Evolutionary conservation across 305 asterid species (phyloP).

Genomic region (Coffea humblotiana): DNA sequence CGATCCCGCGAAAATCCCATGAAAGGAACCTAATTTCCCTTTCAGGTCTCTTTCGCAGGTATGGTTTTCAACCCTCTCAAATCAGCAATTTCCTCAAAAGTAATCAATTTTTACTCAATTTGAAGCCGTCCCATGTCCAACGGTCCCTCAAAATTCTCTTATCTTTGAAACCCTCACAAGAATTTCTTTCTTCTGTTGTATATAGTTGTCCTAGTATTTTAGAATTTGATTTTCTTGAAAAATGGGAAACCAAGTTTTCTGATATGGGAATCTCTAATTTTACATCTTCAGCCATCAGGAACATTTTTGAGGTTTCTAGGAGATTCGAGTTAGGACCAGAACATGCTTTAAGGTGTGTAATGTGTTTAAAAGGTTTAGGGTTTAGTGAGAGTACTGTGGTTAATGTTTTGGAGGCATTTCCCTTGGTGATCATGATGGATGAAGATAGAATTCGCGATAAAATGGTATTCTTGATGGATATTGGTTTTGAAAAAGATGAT

Average conservation of each 20-base stretch:
- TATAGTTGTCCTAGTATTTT: slow-evolving; percentile 57
- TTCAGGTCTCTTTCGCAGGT: slow-evolving; percentile 52
- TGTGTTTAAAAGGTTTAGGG: slow-evolving; percentile 53
- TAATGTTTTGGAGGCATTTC: slow-evolving; percentile 63
- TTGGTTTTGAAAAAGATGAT: slow-evolving; percentile 47
- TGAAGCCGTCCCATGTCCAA: slow-evolving; percentile 40
- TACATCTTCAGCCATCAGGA: slow-evolving; percentile 36
- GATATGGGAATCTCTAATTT: slow-evolving; percentile 33
- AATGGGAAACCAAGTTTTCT: slow-evolving; percentile 46
- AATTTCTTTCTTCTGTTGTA: slow-evolving; percentile 55
- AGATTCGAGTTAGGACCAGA: slow-evolving; percentile 50
- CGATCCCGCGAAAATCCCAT: slow-evolving; percentile 8
- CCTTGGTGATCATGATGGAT: slow-evolving; percentile 41
- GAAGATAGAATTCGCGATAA: slow-evolving; percentile 37
- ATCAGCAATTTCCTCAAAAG: slow-evolving; percentile 44
- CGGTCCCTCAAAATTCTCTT: slow-evolving; percentile 48
- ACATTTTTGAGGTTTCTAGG: slow-evolving; percentile 45
- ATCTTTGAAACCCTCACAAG: slow-evolving; percentile 47
- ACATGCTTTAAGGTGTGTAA: slow-evolving; percentile 36
- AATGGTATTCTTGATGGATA: slow-evolving; percentile 49
- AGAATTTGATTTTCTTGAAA: slow-evolving; percentile 47
- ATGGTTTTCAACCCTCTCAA: slow-evolving; percentile 52
- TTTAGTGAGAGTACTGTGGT: slow-evolving; percentile 44
- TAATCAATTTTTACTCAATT: slow-evolving; percentile 45
- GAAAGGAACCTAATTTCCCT: slow-evolving; percentile 38